Conservation (phyloP, 2,329 filamentous ascomycete species). For the Penicillium sp. region DNA sequence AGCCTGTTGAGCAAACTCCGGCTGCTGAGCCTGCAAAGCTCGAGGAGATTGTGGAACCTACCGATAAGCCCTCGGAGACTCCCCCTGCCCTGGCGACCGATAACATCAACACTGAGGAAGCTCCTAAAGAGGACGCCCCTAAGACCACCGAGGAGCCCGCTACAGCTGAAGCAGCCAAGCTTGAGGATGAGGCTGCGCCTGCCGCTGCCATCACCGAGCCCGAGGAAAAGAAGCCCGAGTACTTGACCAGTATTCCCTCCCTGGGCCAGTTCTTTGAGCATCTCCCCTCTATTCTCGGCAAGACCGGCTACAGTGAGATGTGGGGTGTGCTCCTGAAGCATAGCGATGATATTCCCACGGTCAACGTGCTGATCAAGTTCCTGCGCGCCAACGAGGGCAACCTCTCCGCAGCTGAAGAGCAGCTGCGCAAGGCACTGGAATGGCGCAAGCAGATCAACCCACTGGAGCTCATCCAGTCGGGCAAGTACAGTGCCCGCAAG, state of each 20-base stretch:
- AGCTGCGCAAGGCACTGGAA: conserved; percentile 74
- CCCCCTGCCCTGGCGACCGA: conserved; percentile 7
- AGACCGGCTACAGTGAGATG: conserved; percentile 70
- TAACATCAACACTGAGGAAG: neutral
- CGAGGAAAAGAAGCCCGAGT: conserved; percentile 30
- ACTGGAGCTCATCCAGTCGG: conserved; percentile 61
- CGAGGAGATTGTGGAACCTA: conserved; percentile 13
- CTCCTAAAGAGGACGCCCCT: neutral
- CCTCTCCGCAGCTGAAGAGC: conserved; percentile 69
- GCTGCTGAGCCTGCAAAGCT: conserved; percentile 15
- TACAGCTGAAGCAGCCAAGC: neutral
- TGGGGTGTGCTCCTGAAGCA: conserved; percentile 73
- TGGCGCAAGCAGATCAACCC: conserved; percentile 82
- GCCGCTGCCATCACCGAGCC: conserved; percentile 10
- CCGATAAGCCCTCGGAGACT: conserved; percentile 12
- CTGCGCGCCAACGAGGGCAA: conserved; percentile 84
- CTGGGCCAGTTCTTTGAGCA: conserved; percentile 59
- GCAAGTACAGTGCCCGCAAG: conserved; percentile 64
- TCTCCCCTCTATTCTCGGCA: conserved; percentile 58
- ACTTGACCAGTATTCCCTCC: conserved; percentile 39
- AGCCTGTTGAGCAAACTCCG: conserved; percentile 18
- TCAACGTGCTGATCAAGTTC: conserved; percentile 88
- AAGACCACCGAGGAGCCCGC: conserved; percentile 3
- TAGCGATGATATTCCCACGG: conserved; percentile 65
- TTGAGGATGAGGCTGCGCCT: conserved; percentile 3